A percentile compares a stretch with the other conserved stretches of the same genome.
phyloP scores from a whole-genome alignment of 169 alveolate species.

The Eimeria tenella region DNA sequence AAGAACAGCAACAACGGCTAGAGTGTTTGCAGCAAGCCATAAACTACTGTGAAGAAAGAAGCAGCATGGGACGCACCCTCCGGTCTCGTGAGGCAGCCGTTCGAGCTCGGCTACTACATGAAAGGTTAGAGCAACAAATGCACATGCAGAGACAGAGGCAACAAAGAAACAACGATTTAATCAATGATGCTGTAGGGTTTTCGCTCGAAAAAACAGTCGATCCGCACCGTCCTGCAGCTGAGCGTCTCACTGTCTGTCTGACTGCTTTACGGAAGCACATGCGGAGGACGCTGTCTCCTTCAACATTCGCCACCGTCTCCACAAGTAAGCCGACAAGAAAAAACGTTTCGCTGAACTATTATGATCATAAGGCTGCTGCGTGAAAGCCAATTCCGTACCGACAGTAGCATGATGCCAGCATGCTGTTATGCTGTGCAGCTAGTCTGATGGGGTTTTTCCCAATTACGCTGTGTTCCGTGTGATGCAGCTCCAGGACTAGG shows the following conservation, averaged over 20 bases:
- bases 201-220: not conserved
- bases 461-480: not conserved
- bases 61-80: conserved; percentile 64
- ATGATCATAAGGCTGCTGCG: too few relatives aligned
- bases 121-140: conserved; percentile 46
- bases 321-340: conserved; percentile 48
- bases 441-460: not conserved
- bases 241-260: conserved; percentile 28
- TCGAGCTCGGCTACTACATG: conserved; percentile 51
- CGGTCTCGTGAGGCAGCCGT: conserved; percentile 67
- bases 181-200: conserved; percentile 51
- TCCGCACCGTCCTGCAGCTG: conserved; percentile 32
- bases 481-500: conserved; percentile 65
- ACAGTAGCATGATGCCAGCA: too few relatives aligned
- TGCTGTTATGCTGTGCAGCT: not conserved
- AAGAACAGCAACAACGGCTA: conserved; percentile 47
- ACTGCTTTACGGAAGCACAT: conserved; percentile 58
- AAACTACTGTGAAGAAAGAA: conserved; percentile 51
- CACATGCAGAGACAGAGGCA: not conserved
- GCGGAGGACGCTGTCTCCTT: conserved; percentile 36
- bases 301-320: conserved; percentile 52
- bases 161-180: conserved; percentile 35
- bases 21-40: conserved; percentile 46
- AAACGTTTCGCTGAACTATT: too few relatives aligned
- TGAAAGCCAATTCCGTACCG: too few relatives aligned